A percentile compares a stretch with the other conserved stretches of the same genome.
Evolutionary conservation across 208 protist genomes (phyloP).

Genomic region (Leishmania tropica): DNA sequence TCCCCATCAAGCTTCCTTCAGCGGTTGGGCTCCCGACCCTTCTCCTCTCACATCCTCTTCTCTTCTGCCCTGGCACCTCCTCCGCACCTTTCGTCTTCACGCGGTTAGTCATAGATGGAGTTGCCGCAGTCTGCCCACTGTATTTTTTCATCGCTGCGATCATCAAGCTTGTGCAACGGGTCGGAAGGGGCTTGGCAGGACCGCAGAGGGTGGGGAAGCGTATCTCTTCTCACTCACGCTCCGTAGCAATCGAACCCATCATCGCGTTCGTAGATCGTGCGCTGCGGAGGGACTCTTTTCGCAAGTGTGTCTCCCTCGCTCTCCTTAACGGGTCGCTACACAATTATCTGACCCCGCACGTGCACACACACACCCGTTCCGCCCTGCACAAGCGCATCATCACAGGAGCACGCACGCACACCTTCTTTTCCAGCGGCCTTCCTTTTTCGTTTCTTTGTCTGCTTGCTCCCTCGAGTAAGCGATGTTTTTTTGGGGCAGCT

Average conservation of each 20-base stretch:
- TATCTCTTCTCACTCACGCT: neutral
- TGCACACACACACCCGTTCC: neutral
- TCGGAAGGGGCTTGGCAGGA: neutral
- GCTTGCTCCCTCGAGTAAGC: neutral
- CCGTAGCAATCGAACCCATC: neutral
- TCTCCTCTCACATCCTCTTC: neutral
- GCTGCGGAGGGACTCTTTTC: neutral
- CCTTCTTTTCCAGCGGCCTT: neutral
- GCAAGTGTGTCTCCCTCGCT: neutral
- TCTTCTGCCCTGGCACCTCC: neutral
- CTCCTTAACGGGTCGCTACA: neutral
- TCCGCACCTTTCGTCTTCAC: neutral
- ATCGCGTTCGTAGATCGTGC: neutral
- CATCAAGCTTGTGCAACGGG: too few species aligned
- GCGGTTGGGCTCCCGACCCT: neutral
- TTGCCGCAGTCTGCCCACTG: neutral
- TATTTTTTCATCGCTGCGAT: neutral
- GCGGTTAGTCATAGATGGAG: neutral
- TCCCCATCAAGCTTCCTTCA: neutral
- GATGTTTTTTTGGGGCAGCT: constrained; percentile 91
- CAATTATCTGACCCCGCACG: neutral
- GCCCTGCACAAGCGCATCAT: neutral
- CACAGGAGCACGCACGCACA: neutral
- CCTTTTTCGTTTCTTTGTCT: neutral
- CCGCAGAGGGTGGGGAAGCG: neutral